These are phyloP conservation scores for Lactarius quietus DNA, from an alignment of 768 basidiomycete genomes.

Conservation along the genomic window DNA sequence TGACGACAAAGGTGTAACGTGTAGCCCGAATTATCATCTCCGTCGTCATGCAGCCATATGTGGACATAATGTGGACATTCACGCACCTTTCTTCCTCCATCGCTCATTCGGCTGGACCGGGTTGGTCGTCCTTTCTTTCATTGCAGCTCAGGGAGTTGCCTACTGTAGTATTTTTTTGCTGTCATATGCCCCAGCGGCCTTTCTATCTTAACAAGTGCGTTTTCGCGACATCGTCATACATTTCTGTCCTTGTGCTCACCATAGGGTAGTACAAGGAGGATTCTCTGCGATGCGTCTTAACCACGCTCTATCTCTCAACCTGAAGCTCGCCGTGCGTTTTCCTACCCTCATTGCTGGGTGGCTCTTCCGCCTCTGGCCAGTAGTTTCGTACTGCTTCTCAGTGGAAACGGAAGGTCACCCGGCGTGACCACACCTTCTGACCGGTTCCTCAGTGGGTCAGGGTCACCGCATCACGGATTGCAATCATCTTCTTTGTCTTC, in stretches of 20 bases:
- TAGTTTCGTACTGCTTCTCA: background rate
- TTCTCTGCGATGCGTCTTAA: slow-evolving; percentile 39
- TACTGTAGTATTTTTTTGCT: slow-evolving; percentile 29
- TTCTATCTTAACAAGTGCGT: slow-evolving; percentile 25
- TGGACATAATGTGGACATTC: too few species aligned
- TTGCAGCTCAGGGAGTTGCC: slow-evolving; percentile 26
- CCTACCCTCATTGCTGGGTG: background rate
- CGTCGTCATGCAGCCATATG: background rate
- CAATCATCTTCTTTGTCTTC: slow-evolving; percentile 62
- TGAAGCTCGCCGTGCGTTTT: slow-evolving; percentile 47
- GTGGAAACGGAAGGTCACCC: background rate
- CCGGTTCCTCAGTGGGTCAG: slow-evolving; percentile 53
- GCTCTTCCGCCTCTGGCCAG: background rate
- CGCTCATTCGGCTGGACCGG: slow-evolving; percentile 23
- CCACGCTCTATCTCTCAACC: slow-evolving; percentile 39
- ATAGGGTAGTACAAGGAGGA: background rate
- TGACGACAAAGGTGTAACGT: background rate
- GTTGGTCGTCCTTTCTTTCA: slow-evolving; percentile 18
- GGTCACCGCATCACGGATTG: slow-evolving; percentile 63
- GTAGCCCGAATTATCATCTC: background rate
- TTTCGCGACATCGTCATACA: background rate
- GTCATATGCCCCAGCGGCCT: slow-evolving; percentile 45
- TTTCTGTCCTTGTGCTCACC: background rate
- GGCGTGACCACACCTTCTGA: background rate
- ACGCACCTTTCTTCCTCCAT: background rate